Evolutionary conservation across 495 filamentous ascomycete species (phyloP), one percentile per base, ranked within the genome.

Genomic region (Friedmanniomyces simplex): DNA sequence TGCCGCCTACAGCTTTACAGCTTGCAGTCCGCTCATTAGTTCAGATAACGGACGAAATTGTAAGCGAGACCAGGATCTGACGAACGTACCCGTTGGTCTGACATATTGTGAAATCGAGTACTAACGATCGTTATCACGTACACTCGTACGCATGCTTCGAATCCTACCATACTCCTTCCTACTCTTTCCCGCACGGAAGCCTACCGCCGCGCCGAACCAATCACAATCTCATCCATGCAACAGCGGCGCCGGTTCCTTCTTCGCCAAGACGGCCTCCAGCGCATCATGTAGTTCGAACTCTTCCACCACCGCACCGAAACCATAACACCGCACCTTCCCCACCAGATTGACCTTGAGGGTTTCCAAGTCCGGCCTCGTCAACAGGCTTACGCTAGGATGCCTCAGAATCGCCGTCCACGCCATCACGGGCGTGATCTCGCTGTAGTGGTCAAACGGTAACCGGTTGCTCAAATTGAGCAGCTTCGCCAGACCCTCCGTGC

Each of bases 341-440:
- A 81, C 76, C 37, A 98, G 73, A 34, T 86, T 85, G 50, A 85
- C 79, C 25, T 83, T 81, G 52, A 97, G 74, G 50, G 76, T 74
- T 66, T 81, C 79, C 66, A 96, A 80, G 61, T 98, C 89, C 45
- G 82, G 78, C 48, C 67, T 67, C 46, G 72, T 79, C 62, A 98
- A 68, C 55, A 83, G 77, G 1, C 58, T 60, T 54, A 91, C 81
- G 48, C 84, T 71, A 58, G 83, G 80, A 69, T 96, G 83, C 47
- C 75, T 76, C 48, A 87, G 76, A 28, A 98, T 77, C 69, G 83
- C 84, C 58, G 88, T 84, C 79, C 91, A 91, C 0, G 91, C 91
- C 89, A 93, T 93, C 54, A 96, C 85, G 0, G 93, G 93, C 18
- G 91, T 96, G 68, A 98, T 86, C 71, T 98, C 93, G 24, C 88